A percentile compares a stretch with the other conserved stretches of the same genome.
These are phyloP conservation scores for Colletotrichum scovillei DNA, from an alignment of 2,329 filamentous ascomycete genomes.

Conservation along the genomic window DNA sequence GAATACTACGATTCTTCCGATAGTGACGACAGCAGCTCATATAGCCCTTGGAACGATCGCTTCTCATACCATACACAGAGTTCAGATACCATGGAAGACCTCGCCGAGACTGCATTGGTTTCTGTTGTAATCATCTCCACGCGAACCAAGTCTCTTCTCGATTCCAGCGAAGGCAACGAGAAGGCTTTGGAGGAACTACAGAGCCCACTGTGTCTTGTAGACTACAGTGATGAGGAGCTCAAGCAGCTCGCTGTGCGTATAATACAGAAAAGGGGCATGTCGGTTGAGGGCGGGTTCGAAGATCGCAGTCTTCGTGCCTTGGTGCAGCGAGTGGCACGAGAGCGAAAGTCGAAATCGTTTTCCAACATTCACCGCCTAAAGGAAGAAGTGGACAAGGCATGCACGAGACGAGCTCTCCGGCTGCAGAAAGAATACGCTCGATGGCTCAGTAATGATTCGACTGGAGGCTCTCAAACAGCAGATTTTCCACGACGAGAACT, in stretches of 20 bases:
- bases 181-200: not conserved
- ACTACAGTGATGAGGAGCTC: not conserved
- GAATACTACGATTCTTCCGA: too few relatives aligned
- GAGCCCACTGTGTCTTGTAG: not conserved
- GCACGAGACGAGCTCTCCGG: not conserved
- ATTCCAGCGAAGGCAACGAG: not conserved
- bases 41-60: too few relatives aligned
- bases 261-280: not conserved
- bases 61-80: too few relatives aligned
- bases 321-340: not conserved
- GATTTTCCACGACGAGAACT: too few relatives aligned
- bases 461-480: too few relatives aligned
- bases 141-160: not conserved
- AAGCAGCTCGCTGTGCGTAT: not conserved
- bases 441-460: not conserved
- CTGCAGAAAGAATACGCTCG: not conserved
- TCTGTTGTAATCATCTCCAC: not conserved
- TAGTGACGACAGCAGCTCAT: too few relatives aligned
- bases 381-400: not conserved
- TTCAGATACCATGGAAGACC: too few relatives aligned
- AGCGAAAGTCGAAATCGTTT: not conserved
- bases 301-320: not conserved
- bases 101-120: too few relatives aligned
- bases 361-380: not conserved
- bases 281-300: not conserved